phyloP scores from a whole-genome alignment of 75 land plant genomes.

The Ceratopteris richardii region DNA sequence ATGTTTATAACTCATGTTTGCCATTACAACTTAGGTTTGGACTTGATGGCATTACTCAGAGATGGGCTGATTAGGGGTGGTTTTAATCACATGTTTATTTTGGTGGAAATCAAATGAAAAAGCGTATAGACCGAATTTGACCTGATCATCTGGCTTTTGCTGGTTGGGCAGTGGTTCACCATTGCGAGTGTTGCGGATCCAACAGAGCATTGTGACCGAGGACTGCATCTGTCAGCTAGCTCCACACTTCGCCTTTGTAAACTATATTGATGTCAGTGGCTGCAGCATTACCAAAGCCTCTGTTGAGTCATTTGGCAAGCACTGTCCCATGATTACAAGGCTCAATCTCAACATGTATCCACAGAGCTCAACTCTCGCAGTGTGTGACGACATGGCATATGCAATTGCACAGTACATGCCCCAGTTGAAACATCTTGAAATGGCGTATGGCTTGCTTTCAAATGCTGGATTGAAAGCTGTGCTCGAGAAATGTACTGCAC shows the following conservation, averaged over 20 bases:
- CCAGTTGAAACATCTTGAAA: constrained; percentile 58
- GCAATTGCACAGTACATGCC: constrained; percentile 75
- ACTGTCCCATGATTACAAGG: constrained; percentile 41
- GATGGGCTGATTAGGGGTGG: too few species aligned
- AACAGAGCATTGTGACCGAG: constrained; percentile 54
- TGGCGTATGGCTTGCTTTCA: constrained; percentile 50
- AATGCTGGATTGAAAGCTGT: constrained; percentile 41
- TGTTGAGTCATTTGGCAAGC: constrained; percentile 51
- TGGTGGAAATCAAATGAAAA: too few species aligned
- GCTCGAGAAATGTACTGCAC: constrained; percentile 36
- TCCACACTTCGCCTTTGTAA: constrained; percentile 34
- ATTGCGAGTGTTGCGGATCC: constrained; percentile 47
- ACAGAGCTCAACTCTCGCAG: constrained; percentile 19
- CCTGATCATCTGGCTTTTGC: too few species aligned
- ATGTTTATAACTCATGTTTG: too few species aligned
- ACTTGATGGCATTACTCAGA: too few species aligned
- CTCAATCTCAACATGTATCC: constrained; percentile 58
- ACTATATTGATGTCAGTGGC: constrained; percentile 57
- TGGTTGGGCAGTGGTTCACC: constrained; percentile 44
- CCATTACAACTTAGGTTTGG: too few species aligned
- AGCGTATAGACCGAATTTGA: too few species aligned
- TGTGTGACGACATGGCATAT: constrained; percentile 60
- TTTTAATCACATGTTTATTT: too few species aligned
- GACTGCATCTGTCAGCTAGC: constrained; percentile 42
- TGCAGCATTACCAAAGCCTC: constrained; percentile 46